Conservation (phyloP, 352 stramenopile species). For the Pythium periplocum region DNA sequence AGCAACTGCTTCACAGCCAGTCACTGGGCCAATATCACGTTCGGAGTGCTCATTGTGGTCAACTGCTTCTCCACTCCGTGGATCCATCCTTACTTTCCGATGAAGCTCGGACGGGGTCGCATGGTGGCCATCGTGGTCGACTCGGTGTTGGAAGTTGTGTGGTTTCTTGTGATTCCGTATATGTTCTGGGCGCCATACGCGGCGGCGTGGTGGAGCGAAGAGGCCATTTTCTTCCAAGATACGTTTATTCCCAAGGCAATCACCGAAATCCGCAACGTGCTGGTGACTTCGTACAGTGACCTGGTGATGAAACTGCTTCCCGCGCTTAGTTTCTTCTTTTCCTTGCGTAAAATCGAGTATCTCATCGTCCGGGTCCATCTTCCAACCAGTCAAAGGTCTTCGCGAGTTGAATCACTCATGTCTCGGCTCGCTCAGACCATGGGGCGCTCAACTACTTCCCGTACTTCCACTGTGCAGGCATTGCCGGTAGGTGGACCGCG, state of each 20-base stretch:
- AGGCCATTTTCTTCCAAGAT: conserved; percentile 3
- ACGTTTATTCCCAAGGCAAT: conserved; percentile 6
- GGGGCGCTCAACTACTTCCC: too few relatives aligned
- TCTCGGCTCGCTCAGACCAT: too few relatives aligned
- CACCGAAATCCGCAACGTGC: conserved; percentile 7
- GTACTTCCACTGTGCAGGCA: too few relatives aligned
- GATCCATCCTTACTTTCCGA: neutral
- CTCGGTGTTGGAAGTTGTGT: conserved; percentile 5
- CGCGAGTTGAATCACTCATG: too few relatives aligned
- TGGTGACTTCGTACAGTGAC: conserved; percentile 10
- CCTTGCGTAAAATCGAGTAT: conserved; percentile 2
- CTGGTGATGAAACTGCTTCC: conserved; percentile 7
- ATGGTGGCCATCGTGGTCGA: conserved; percentile 1
- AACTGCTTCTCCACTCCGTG: conserved; percentile 11
- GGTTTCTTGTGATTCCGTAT: conserved; percentile 3
- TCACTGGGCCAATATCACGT: conserved; percentile 8
- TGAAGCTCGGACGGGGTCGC: neutral
- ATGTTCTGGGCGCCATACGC: conserved; percentile 8
- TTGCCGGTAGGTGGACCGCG: too few relatives aligned
- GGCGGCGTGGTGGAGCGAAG: neutral
- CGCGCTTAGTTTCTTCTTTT: conserved; percentile 3
- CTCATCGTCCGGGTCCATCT: too few relatives aligned
- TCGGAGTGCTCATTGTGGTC: conserved; percentile 6
- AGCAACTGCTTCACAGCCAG: conserved; percentile 4
- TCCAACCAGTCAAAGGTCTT: too few relatives aligned